Conservation (phyloP, 139 green algal genomes). For the Chlamydomonas applanata region DNA sequence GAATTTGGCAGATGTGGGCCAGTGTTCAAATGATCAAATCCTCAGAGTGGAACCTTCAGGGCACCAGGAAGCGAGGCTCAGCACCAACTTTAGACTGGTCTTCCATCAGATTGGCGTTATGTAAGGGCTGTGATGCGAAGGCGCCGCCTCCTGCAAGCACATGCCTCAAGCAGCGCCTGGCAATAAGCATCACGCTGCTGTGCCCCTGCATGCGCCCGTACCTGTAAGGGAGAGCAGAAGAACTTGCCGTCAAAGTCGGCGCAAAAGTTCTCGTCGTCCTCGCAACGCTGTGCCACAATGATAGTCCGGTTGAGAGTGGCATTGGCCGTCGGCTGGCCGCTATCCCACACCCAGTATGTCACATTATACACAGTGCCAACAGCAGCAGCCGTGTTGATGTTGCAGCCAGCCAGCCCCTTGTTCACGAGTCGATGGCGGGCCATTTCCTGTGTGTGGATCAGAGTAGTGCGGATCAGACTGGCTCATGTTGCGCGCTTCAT, state of each 20-base stretch:
- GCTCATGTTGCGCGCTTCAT: no score
- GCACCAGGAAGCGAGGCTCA: no score
- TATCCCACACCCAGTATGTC: constrained; percentile 52
- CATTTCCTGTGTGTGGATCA: constrained; percentile 33
- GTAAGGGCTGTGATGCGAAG: no score
- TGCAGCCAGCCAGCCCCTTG: constrained; percentile 46
- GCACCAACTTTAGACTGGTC: no score
- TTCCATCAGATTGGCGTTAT: no score
- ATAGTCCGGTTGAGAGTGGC: constrained; percentile 22
- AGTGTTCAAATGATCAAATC: no score
- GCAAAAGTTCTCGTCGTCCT: constrained; percentile 20
- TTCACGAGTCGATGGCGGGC: constrained; percentile 22
- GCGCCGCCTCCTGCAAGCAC: neutral
- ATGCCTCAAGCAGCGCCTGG: no score
- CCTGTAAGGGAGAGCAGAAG: constrained; percentile 12
- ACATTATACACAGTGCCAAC: constrained; percentile 41
- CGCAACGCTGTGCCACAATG: constrained; percentile 18
- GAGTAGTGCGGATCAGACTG: neutral
- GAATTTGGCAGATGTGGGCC: no score
- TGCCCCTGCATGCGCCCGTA: no score
- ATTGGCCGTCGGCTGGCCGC: constrained; percentile 24
- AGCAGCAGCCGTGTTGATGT: constrained; percentile 26
- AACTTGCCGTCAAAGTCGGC: neutral
- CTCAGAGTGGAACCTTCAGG: no score
- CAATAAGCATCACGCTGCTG: no score